Base-by-base conservation (phyloP, 2,329 filamentous ascomycete species). In the Fusarium xyrophilum region DNA sequence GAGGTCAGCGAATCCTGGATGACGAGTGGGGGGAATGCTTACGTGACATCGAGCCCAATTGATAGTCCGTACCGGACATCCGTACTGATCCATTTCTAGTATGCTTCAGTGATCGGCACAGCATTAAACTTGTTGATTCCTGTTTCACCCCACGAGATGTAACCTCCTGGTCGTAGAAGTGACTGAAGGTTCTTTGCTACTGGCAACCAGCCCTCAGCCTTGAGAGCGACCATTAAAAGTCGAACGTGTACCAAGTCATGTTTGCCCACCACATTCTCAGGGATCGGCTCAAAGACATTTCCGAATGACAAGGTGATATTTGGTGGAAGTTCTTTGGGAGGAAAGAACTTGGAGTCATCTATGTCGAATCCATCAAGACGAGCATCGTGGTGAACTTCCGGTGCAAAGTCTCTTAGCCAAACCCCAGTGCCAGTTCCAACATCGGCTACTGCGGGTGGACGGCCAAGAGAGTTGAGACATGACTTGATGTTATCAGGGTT, bases 221-320 rank as follows among this genome's bases (percentile, higher is more conserved):
- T 62, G 3, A 62, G 5, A 1, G 59, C 55, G 14, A 53, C 30
- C 59, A 62, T 52, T 6, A 60, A 7, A 19, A 62, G 59, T 9
- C 59, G 33, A 14, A 60, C 54, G 3, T 62, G 59, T 0, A 62
- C 59, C 3, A 62, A n/a, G 28, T 62, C 59, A 36, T 62, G 53
- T 23, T 52, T 28, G 1, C 39, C 55, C 13, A 35, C 25, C 3
- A 46, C 12, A 6, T 30, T 21, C 0, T 40, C 19, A 0, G 46
- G 54, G 1, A 59, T 43, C 3, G 59, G 46, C 3, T 52, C 19
- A 0, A 62, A 52, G 1, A 59, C 19, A 1, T 59, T 21, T 3
- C 59, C 39, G 19, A 43, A 33, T 14, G 36, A 27, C 17, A 62
- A 39, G 3, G 21, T 46, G 4, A 59, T 15, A 19, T 59, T 62